Percentiles rank a stretch among this genome's conserved stretches.
Evolutionary conservation across 2,329 filamentous ascomycete species (phyloP).

Genomic region (Arachnomyces sp.): DNA sequence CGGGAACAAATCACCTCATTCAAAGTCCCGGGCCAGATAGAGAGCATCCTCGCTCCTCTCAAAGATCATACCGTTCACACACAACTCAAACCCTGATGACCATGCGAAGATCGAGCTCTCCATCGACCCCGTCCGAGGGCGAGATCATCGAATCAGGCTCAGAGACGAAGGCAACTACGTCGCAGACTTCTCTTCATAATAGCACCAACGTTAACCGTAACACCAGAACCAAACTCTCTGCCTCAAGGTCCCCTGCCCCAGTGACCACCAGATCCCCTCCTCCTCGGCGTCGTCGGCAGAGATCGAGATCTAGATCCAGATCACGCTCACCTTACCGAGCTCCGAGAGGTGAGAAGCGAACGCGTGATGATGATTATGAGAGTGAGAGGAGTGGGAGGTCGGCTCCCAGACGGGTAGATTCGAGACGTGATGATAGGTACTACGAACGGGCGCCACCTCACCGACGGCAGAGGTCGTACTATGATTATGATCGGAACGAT

Average conservation of each 20-base stretch:
- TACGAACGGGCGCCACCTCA: conserved; percentile 34
- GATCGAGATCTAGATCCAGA: conserved; percentile 35
- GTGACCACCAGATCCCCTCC: conserved; percentile 51
- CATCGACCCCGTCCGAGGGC: conserved; percentile 70
- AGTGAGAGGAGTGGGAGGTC: conserved; percentile 28
- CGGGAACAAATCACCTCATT: conserved; percentile 15
- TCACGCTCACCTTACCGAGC: conserved; percentile 36
- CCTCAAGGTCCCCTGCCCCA: conserved; percentile 43
- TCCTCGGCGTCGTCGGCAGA: conserved; percentile 52
- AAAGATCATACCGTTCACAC: background rate
- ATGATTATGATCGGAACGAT: conserved; percentile 45
- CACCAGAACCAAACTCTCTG: conserved; percentile 62
- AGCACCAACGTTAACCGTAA: conserved; percentile 84
- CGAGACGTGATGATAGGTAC: conserved; percentile 32
- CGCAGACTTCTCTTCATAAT: conserved; percentile 60
- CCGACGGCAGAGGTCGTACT: conserved; percentile 34
- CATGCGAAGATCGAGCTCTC: conserved; percentile 41
- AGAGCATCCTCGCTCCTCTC: no score
- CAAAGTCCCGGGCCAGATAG: no score
- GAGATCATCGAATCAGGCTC: conserved; percentile 70
- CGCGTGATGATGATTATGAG: conserved; percentile 30
- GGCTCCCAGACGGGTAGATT: conserved; percentile 22
- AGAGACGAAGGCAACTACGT: conserved; percentile 75
- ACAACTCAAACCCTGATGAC: conserved; percentile 32
- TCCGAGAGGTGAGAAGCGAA: conserved; percentile 34